phyloP scores from a whole-genome alignment of 176 grass and related monocot genomes.

The Otatea glauca region DNA sequence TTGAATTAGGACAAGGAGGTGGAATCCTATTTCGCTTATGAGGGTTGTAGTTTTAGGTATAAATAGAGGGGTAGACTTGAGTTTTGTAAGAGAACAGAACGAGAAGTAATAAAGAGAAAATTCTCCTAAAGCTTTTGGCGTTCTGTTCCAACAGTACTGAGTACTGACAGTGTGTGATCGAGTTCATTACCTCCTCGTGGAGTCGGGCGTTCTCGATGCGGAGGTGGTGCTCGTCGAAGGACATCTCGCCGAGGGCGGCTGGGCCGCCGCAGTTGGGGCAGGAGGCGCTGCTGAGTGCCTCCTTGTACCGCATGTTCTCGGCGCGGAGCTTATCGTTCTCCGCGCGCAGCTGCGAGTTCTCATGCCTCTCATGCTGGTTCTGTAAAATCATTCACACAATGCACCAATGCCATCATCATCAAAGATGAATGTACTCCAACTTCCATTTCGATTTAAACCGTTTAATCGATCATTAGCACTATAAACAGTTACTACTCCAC shows the following conservation, averaged over 20 bases:
- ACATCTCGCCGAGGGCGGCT: conserved; percentile 77
- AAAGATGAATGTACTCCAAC: too few species aligned
- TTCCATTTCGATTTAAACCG: neutral
- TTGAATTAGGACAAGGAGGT: too few species aligned
- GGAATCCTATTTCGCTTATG: too few species aligned
- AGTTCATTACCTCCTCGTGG: conserved; percentile 52
- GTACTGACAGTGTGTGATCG: neutral
- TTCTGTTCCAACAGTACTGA: too few species aligned
- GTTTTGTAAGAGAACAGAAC: too few species aligned
- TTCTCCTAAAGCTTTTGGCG: too few species aligned
- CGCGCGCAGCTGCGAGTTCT: conserved; percentile 70
- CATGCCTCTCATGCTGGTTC: conserved; percentile 75
- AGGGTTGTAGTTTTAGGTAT: too few species aligned
- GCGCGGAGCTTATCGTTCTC: conserved; percentile 78
- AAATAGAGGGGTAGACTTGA: too few species aligned
- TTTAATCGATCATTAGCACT: neutral
- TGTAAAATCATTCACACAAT: conserved; percentile 1
- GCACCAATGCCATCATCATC: neutral
- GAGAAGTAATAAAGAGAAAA: too few species aligned
- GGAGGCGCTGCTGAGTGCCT: conserved; percentile 70
- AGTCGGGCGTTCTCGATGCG: conserved; percentile 67
- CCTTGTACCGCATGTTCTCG: conserved; percentile 81
- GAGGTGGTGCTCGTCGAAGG: conserved; percentile 86
- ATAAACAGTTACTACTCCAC: neutral
- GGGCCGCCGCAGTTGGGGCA: conserved; percentile 82